Base-by-base conservation (phyloP, 306 rosid genomes). In the Arachis hypogaea region DNA sequence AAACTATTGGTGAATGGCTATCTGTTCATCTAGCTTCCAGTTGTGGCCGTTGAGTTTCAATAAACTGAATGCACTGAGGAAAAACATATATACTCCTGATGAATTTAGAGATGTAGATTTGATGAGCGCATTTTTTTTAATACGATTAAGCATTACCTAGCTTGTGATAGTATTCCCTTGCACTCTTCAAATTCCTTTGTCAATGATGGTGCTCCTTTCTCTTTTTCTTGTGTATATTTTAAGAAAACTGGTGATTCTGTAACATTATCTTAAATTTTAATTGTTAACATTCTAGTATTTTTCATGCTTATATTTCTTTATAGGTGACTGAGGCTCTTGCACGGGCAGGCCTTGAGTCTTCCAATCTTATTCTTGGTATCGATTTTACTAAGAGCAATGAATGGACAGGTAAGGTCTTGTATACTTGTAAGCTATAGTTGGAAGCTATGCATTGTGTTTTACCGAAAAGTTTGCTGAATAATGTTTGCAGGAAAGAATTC, bases 311-410 rank as follows among this genome's bases (percentile, higher is more conserved):
- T 61, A 38, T 63, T 18, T 67, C 46, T 71, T 78, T 81, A 63
- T 86, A 93, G 98, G 98, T 93, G 77, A 91, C 97, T 29, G 88
- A 82, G 66, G 98, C 98, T 79, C 97, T 93, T 85, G 92, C 96
- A 2, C 82, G 81, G 62, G 97, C 97, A 66, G 97, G 98, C 81
- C 97, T 93, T 2, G 98, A 93, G 86, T 93, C 98, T 74, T 93
- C 98, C 59, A 91, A 93, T 86, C 92, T 93, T 68, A 93, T 93
- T 74, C 88, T 93, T 55, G 97, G 98, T 30, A 86, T 93, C 81
- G 98, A 93, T 86, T 91, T 85, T 83, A 93, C 98, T 10, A 93
- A 91, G 87, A 90, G 98, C 88, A 93, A 93, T 74, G 98, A 93
- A 78, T 93, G 97, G 98, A 91, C 98, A 89, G 98, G 98, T 93